phyloP scores from a whole-genome alignment of 2,329 filamentous ascomycete genomes.

The Raffaelea ambrosiae region DNA sequence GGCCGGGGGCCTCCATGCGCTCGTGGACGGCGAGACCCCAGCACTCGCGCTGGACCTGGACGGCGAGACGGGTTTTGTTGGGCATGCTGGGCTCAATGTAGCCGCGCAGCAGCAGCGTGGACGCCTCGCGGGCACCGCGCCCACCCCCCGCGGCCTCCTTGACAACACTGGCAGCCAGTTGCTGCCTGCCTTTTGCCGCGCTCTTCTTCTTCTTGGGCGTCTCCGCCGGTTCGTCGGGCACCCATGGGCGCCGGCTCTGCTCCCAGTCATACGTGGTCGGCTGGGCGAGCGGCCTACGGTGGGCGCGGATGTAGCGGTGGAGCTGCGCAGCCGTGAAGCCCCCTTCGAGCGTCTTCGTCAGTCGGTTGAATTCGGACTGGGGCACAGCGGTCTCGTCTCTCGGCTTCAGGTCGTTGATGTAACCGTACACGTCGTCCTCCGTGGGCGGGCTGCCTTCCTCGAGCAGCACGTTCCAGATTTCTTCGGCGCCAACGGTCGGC shows the following conservation, averaged over 20 bases:
- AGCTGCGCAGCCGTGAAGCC: slow-evolving; percentile 43
- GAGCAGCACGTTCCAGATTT: not conserved
- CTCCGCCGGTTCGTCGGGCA: slow-evolving; percentile 21
- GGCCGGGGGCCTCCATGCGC: slow-evolving; percentile 32
- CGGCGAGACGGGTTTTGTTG: slow-evolving; percentile 31
- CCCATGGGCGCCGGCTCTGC: slow-evolving; percentile 30
- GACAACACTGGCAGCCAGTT: not conserved
- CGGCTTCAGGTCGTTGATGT: slow-evolving; percentile 42
- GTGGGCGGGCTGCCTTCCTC: slow-evolving; percentile 13
- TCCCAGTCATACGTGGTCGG: slow-evolving; percentile 28
- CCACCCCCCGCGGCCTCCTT: not conserved
- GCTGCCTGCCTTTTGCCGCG: not conserved
- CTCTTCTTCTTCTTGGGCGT: slow-evolving; percentile 9
- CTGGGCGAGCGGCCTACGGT: not conserved
- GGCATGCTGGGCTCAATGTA: slow-evolving; percentile 9
- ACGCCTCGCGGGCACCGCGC: slow-evolving; percentile 5
- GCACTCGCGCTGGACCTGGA: slow-evolving; percentile 35
- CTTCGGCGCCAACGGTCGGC: not conserved
- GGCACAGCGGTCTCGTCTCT: slow-evolving; percentile 26
- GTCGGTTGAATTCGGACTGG: slow-evolving; percentile 29
- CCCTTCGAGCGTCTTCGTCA: slow-evolving; percentile 28
- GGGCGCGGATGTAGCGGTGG: slow-evolving; percentile 26
- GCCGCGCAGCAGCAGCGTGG: slow-evolving; percentile 4
- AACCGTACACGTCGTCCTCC: slow-evolving; percentile 28
- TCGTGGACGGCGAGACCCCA: slow-evolving; percentile 44